Evolutionary conservation across 1,284 basidiomycete species (phyloP).

Genomic region (Sanghuangporus weigelae): DNA sequence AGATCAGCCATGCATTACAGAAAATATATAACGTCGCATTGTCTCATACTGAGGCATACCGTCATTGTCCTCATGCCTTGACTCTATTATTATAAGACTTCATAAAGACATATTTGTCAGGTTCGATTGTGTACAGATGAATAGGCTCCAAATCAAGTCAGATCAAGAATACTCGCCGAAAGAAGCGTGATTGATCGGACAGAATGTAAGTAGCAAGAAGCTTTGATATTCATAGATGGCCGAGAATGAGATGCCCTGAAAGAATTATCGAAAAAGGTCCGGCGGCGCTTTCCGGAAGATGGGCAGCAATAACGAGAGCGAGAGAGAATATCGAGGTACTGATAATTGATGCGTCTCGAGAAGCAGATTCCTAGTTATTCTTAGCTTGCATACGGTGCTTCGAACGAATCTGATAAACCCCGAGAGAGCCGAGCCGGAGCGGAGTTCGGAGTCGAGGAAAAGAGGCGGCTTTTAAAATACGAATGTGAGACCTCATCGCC

Average conservation of each 20-base stretch:
- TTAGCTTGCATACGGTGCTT: neutral
- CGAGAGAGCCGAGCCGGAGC: neutral
- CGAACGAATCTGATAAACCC: neutral
- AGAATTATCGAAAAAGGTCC: neutral
- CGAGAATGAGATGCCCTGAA: neutral
- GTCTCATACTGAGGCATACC: too few relatives aligned
- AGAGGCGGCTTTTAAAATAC: neutral
- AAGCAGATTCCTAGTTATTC: neutral
- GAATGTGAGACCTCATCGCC: neutral
- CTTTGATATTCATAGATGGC: neutral
- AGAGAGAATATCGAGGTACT: neutral
- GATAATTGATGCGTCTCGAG: neutral
- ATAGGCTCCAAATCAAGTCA: too few relatives aligned
- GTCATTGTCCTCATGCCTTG: too few relatives aligned
- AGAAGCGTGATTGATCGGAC: neutral
- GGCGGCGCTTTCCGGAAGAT: neutral
- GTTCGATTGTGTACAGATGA: too few relatives aligned
- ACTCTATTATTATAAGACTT: too few relatives aligned
- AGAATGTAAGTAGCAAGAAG: neutral
- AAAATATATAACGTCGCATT: too few relatives aligned
- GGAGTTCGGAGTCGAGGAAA: neutral
- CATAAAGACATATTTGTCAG: too few relatives aligned
- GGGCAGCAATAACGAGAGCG: neutral
- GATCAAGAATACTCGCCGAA: neutral
- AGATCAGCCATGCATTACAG: too few relatives aligned